Evolutionary conservation across 2,329 filamentous ascomycete species (phyloP).

Genomic region (Parastagonospora nodorum): DNA sequence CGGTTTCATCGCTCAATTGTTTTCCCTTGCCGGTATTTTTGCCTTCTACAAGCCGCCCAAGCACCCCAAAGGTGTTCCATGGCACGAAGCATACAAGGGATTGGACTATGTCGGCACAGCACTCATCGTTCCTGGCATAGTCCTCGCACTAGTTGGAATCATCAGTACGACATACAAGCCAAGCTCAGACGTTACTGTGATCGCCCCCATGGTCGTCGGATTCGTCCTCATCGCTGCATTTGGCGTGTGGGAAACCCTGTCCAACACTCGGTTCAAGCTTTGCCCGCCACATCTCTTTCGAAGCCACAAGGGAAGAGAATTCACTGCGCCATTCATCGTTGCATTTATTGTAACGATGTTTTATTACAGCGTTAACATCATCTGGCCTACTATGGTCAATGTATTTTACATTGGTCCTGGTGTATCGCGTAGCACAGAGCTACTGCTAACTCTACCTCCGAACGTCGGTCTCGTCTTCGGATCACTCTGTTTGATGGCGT

Average conservation of each 20-base stretch:
- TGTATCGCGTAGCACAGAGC: slow-evolving; percentile 33
- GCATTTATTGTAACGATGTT: slow-evolving; percentile 58
- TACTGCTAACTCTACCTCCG: slow-evolving; percentile 53
- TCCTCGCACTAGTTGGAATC: slow-evolving; percentile 38
- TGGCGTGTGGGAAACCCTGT: slow-evolving; percentile 43
- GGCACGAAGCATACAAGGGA: slow-evolving; percentile 27
- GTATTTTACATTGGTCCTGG: slow-evolving; percentile 50
- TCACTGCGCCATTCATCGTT: slow-evolving; percentile 55
- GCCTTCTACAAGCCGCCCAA: slow-evolving; percentile 32
- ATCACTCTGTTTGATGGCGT: slow-evolving; percentile 48
- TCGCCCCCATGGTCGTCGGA: slow-evolving; percentile 40
- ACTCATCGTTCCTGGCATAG: slow-evolving; percentile 35
- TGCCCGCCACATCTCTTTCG: slow-evolving; percentile 52
- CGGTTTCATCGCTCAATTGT: slow-evolving; percentile 27
- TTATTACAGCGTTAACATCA: slow-evolving; percentile 56
- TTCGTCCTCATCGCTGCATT: slow-evolving; percentile 40
- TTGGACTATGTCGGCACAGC: slow-evolving; percentile 40
- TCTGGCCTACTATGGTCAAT: slow-evolving; percentile 56
- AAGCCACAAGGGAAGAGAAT: slow-evolving; percentile 52
- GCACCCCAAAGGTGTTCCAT: slow-evolving; percentile 34
- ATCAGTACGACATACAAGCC: slow-evolving; percentile 38
- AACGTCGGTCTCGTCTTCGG: slow-evolving; percentile 54
- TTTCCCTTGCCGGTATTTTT: slow-evolving; percentile 25
- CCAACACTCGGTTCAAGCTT: slow-evolving; percentile 36
- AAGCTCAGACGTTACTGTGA: slow-evolving; percentile 30